phyloP scores from a whole-genome alignment of 202 grass and related monocot genomes.

The Zizania palustris region DNA sequence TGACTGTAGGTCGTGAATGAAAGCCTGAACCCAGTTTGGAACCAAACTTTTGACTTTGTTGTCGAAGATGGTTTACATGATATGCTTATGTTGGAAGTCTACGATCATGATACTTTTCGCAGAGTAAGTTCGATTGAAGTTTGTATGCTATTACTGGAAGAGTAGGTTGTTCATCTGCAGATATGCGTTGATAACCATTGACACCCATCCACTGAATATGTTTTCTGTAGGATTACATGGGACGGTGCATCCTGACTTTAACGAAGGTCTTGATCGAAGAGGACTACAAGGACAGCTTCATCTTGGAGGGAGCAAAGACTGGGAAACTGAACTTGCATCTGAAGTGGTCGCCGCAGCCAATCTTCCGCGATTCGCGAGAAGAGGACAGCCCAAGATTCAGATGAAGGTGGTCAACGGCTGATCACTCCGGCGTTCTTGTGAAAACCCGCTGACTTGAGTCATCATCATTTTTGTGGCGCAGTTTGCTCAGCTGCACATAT shows the following conservation, averaged over 20 bases:
- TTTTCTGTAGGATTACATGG: constrained; percentile 77
- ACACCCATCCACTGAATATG: constrained; percentile 2
- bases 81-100: constrained; percentile 96
- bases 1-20: constrained; percentile 69
- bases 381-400: constrained; percentile 21
- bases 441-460: constrained; percentile 22
- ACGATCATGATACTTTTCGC: constrained; percentile 90
- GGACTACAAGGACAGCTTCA: constrained; percentile 72
- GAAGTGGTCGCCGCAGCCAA: constrained; percentile 78
- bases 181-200: not conserved
- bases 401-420: constrained; percentile 28
- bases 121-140: constrained; percentile 56
- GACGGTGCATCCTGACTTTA: constrained; percentile 80
- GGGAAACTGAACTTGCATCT: constrained; percentile 82
- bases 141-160: not conserved
- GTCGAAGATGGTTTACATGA: constrained; percentile 98
- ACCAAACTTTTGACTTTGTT: constrained; percentile 92
- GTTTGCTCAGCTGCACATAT: constrained; percentile 28
- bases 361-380: constrained; percentile 57
- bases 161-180: not conserved
- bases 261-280: constrained; percentile 86
- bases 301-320: constrained; percentile 75
- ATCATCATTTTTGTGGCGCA: constrained; percentile 26
- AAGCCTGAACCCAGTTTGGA: constrained; percentile 86
- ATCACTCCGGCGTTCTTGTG: constrained; percentile 19